phyloP scores from a whole-genome alignment of 495 filamentous ascomycete genomes.

The Niebla homalea region DNA sequence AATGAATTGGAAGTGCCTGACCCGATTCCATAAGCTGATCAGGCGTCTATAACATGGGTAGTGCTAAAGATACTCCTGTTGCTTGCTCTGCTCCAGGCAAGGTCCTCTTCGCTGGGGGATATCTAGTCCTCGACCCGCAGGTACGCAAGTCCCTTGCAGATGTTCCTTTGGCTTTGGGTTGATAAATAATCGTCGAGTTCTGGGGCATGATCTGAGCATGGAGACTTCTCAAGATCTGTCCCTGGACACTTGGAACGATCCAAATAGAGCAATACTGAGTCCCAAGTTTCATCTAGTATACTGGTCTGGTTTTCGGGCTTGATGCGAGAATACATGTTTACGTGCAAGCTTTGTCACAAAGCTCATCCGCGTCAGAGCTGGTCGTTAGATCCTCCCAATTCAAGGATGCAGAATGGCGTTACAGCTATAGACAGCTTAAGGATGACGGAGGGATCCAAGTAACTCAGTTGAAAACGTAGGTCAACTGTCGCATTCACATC shows the following conservation, averaged over 20 bases:
- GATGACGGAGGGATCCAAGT: slow-evolving; percentile 65
- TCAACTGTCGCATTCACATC: background rate
- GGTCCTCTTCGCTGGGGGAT: slow-evolving; percentile 87
- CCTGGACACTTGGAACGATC: no score
- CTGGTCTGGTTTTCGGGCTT: slow-evolving; percentile 84
- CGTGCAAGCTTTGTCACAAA: slow-evolving; percentile 48
- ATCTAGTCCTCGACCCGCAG: slow-evolving; percentile 78
- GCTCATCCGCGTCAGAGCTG: slow-evolving; percentile 47
- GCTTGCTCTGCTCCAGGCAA: slow-evolving; percentile 91
- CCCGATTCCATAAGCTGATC: no score
- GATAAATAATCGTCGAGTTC: no score
- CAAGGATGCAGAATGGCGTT: slow-evolving; percentile 70
- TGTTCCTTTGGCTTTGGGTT: no score
- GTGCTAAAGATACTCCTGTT: slow-evolving; percentile 13
- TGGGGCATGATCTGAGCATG: no score
- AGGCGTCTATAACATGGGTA: no score
- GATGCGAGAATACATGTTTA: slow-evolving; percentile 84
- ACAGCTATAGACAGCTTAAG: slow-evolving; percentile 53
- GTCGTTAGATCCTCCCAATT: slow-evolving; percentile 89
- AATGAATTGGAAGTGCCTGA: no score
- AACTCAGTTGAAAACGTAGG: slow-evolving; percentile 67
- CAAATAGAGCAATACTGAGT: no score
- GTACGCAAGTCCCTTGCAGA: no score
- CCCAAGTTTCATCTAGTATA: slow-evolving; percentile 34
- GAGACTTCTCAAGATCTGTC: no score